A percentile compares a stretch with the other conserved stretches of the same genome.
Evolutionary conservation across 805 yeast species (phyloP).

Genomic region (Danielozyma ontarioensis): DNA sequence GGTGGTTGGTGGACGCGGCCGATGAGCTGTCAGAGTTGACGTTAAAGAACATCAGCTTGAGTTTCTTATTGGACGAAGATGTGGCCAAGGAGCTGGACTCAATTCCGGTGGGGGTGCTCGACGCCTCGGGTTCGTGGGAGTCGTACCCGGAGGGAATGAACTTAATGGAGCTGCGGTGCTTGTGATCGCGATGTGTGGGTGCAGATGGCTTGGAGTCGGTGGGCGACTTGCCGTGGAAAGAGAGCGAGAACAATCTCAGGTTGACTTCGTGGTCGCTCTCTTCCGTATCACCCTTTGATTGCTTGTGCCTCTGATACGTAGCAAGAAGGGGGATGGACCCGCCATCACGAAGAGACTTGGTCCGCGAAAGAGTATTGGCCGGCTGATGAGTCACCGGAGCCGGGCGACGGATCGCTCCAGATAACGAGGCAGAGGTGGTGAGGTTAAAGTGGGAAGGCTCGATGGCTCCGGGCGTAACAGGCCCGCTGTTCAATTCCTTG

Average conservation of each 20-base stretch:
- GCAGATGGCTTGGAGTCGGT: not conserved
- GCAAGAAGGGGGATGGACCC: slow-evolving; percentile 12
- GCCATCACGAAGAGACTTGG: too few relatives aligned
- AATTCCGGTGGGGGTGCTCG: not conserved
- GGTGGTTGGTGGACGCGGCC: slow-evolving; percentile 5
- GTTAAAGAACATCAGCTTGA: slow-evolving; percentile 27
- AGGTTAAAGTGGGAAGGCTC: not conserved
- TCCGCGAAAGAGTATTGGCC: too few relatives aligned
- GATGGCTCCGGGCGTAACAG: not conserved
- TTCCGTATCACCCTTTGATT: slow-evolving; percentile 12
- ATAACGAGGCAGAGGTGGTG: not conserved
- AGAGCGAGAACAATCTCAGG: slow-evolving; percentile 13
- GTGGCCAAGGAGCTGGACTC: too few relatives aligned
- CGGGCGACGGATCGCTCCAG: too few relatives aligned
- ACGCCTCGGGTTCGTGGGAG: not conserved
- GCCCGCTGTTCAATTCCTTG: slow-evolving; percentile 8
- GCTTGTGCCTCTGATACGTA: slow-evolving; percentile 11
- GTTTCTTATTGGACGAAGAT: not conserved
- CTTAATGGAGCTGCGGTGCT: slow-evolving; percentile 27
- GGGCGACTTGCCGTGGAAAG: slow-evolving; percentile 6
- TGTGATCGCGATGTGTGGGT: slow-evolving; percentile 2
- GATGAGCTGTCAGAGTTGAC: slow-evolving; percentile 15
- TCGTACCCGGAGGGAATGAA: slow-evolving; percentile 22
- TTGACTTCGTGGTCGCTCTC: slow-evolving; percentile 7
- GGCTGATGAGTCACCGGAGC: not conserved